Base-by-base conservation (phyloP, 2,329 filamentous ascomycete genomes). In the Calonectria honghensis region DNA sequence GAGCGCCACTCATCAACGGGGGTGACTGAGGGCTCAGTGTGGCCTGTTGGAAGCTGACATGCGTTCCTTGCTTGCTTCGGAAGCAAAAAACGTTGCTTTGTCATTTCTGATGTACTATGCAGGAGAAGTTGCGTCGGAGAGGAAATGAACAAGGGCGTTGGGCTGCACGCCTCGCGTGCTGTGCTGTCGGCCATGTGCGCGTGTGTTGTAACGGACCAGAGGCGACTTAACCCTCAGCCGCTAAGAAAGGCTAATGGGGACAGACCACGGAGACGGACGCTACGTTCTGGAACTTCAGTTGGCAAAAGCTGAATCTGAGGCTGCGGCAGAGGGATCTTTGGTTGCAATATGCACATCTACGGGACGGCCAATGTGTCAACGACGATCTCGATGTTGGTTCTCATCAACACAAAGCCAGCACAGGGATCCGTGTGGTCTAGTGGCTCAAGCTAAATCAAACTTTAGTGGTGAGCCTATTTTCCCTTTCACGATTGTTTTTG, bases 381-480 rank as follows among this genome's bases (percentile, higher is more conserved):
- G 57, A 35, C 14, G 57, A 61, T 61, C 57, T 27, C 32, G 32
- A 61, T 39, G 57, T 39, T 73, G 76, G 68, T 72, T 63, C 45
- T 69, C 32, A 50, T 39, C 51, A 13, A 50, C 29, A 54, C n/a
- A 51, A 50, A 39, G 59, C 10, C 59, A 31, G 35, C 29, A 41
- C 45, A 57, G 48, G 63, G 69, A 51, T 41, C 13, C 20, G 27
- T 64, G 31, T n/a, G 69, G 24, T 20, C 52, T 63, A 67, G 70
- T 67, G 71, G 20, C 50, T 64, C 59, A 51, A 67, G 52, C 66
- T 70, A 70, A 39, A 68, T 61, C 59, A 72, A 78, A 79, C 68
- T 76, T 70, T 80, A 76, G 76, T 74, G 70, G 54, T 63, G 73
- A 79, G 77, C 35, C 57, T 61, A 61, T 61, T 61, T 61, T 37